A percentile compares a stretch with the other conserved stretches of the same genome.
phyloP scores from a whole-genome alignment of 371 early-diverging fungal species.

The Mycotypha africana region DNA sequence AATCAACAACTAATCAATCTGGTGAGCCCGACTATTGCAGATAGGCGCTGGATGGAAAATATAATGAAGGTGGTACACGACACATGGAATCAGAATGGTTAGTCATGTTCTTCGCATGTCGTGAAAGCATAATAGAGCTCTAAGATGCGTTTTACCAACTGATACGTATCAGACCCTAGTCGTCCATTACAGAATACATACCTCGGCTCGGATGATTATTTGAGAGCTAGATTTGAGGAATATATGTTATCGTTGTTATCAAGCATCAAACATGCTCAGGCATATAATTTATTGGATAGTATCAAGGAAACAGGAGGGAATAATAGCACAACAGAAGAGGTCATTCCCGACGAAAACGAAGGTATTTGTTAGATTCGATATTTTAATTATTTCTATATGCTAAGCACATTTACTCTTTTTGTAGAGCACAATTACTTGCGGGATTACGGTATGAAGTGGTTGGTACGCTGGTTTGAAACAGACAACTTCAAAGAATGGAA shows the following conservation, averaged over 20 bases:
- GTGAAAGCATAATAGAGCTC: background rate
- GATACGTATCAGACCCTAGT: constrained; percentile 37
- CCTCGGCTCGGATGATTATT: constrained; percentile 75
- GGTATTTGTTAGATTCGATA: constrained; percentile 8
- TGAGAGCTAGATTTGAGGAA: constrained; percentile 72
- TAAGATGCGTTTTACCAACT: background rate
- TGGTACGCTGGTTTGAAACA: constrained; percentile 67
- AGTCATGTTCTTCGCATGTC: background rate
- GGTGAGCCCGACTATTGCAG: constrained; percentile 52
- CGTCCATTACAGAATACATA: constrained; percentile 53
- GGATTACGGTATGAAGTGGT: constrained; percentile 63
- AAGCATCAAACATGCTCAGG: constrained; percentile 61
- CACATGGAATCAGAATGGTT: constrained; percentile 51
- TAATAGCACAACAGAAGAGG: constrained; percentile 23
- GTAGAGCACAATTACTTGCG: constrained; percentile 56
- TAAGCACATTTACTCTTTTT: background rate
- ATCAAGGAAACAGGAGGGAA: no score
- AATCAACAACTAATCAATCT: constrained; percentile 49
- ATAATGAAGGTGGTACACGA: constrained; percentile 51
- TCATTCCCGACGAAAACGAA: constrained; percentile 27
- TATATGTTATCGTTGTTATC: constrained; percentile 67
- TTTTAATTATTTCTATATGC: background rate
- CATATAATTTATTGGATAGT: constrained; percentile 31
- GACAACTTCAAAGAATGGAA: constrained; percentile 70
- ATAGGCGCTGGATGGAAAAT: constrained; percentile 63